These are phyloP conservation scores for Cantharellus anzutake DNA, from an alignment of 768 basidiomycete genomes.

Conservation along the genomic window DNA sequence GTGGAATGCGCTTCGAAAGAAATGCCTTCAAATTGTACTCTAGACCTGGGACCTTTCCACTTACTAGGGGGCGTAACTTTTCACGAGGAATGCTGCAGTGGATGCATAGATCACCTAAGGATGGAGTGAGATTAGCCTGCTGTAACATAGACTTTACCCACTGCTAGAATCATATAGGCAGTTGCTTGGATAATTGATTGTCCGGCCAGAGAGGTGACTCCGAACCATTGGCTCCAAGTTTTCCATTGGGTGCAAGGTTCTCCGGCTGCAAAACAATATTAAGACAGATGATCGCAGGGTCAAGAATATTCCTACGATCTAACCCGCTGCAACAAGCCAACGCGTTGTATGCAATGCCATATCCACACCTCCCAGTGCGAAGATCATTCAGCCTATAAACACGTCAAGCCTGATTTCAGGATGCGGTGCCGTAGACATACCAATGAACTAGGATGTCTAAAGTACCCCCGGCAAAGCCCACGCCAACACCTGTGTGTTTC, in stretches of 20 bases:
- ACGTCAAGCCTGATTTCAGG: neutral
- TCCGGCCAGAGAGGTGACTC: constrained; percentile 33
- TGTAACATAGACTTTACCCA: constrained; percentile 18
- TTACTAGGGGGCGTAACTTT: constrained; percentile 52
- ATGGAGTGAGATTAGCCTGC: neutral
- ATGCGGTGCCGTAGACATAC: constrained; percentile 20
- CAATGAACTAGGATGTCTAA: constrained; percentile 57
- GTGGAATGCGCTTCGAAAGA: constrained; percentile 39
- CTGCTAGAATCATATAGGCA: constrained; percentile 44
- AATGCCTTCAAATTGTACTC: neutral
- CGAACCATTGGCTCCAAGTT: constrained; percentile 44
- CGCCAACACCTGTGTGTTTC: constrained; percentile 34
- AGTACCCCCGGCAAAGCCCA: constrained; percentile 52
- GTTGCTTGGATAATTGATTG: constrained; percentile 45
- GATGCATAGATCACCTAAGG: constrained; percentile 39
- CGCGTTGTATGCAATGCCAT: constrained; percentile 55
- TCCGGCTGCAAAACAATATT: constrained; percentile 26
- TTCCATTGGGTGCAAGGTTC: constrained; percentile 48
- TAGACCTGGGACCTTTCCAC: constrained; percentile 11
- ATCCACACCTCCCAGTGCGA: constrained; percentile 45
- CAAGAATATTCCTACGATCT: constrained; percentile 19
- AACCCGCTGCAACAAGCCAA: constrained; percentile 51
- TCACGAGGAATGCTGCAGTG: constrained; percentile 42
- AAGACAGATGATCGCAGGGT: constrained; percentile 11
- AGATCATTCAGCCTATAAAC: constrained; percentile 42